Base-by-base conservation (phyloP, 192 early-diverging fungal species). In the Podila epigama region DNA sequence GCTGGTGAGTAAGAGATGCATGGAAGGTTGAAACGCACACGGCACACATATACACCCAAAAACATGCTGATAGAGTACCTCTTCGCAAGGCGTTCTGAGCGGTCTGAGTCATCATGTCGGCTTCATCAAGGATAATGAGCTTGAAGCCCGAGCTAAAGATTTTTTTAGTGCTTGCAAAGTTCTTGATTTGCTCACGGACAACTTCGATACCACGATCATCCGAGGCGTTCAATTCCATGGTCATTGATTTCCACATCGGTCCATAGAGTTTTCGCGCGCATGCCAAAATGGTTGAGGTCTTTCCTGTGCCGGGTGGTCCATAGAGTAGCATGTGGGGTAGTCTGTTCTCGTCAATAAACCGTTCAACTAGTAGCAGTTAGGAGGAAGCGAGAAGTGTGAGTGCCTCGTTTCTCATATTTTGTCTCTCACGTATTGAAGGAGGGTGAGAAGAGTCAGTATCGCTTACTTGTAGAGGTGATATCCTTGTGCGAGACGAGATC, bases 151-250 rank as follows among this genome's bases (percentile, higher is more conserved):
- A 87, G 63, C 92, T 91, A 68, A 97, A 97, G 36, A 99, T 93
- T 60, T 90, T 97, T 51, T 93, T 91, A 5, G 96, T 98, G 61
- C 93, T 95, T 6, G 98, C 95, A 92, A 98, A 99, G 53, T 87
- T 97, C 80, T 98, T 97, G 81, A 99, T 98, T 80, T 98, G 95
- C 48, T 99, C 96, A 15, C 98, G 87, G 25, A 99, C 97, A 34
- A 96, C 96, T 62, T 96, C 96, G 67, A 99, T 98, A 58, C 98
- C 98, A 58, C 98, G 92, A 60, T 98, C 96, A 69, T 99, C 98
- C 1, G 98, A 99, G 3, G 97, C 95, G 69, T 99, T 99, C 35
- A 98, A 84, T 90, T 99, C 98, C 44, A 99, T 88, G 34, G 94
- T 92, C 95, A 97, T 98, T 65, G 92, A 90, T 58, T 89, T 89